Base-by-base conservation (phyloP, 768 basidiomycete genomes). In the Mycena kentingensis region DNA sequence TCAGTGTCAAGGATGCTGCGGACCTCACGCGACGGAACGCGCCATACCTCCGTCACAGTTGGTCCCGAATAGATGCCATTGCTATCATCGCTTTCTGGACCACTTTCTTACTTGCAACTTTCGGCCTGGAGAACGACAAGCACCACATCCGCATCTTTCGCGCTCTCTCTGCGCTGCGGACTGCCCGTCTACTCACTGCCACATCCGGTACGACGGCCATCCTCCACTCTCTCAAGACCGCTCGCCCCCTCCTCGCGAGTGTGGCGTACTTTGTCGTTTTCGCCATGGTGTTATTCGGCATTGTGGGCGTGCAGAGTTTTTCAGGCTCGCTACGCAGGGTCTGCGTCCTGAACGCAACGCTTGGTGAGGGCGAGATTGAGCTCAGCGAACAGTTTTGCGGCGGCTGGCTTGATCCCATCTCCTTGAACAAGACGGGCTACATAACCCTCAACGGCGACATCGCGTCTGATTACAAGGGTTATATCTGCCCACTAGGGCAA, bases 221-320 rank as follows among this genome's bases (percentile, higher is more conserved):
- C 63, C 87, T 98, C 77, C 88, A 85, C 52, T 94, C 91, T 3
- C 73, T 98, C 49, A 98, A 98, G 71, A 86, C 84, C 1, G 94
- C 95, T 0, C 82, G 87, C 21, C 93, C 95, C 0, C 73, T 97
- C n/a, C 80, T 98, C 8, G 83, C 93, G 4, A 87, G 86, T 51
- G 94, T 98, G 4, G 83, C 93, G 0, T 90, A 90, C 67, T 98
- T 98, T 64, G 88, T 97, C 15, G 58, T 94, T 19, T 98, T 98
- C 62, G 93, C 93, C 0, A 87, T 93, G 73, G 71, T 84, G 12
- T 64, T 98, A 5, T 97, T 98, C 56, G 90, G 91, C 3, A 89
- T 98, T 63, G 89, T 97, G 51, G 95, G 96, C n/a, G 82, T 97
- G 1, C 93, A 98, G 61, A 83, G 90, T 0, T 99, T 99, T 76